Conservation (phyloP, 495 filamentous ascomycete species). For the Hypoxylon subgilvum region DNA sequence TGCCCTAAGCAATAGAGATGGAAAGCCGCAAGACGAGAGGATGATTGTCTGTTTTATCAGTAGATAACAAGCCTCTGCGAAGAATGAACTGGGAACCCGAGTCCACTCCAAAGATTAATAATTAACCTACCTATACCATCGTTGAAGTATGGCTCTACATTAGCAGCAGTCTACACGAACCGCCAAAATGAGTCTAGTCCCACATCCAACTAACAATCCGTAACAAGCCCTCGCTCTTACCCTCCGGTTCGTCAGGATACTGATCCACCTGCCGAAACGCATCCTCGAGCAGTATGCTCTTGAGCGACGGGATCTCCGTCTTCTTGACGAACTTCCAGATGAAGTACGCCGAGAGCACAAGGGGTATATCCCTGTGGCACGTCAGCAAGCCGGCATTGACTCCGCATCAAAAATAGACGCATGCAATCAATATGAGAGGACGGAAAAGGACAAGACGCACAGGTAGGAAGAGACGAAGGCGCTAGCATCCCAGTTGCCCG, state of each 20-base stretch:
- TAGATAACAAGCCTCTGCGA: too few relatives aligned
- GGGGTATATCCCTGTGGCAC: constrained; percentile 56
- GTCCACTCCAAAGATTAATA: too few relatives aligned
- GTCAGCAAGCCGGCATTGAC: constrained; percentile 23
- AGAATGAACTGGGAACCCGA: too few relatives aligned
- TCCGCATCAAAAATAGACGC: background rate
- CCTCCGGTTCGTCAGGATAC: constrained; percentile 41
- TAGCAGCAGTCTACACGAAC: too few relatives aligned
- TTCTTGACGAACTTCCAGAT: constrained; percentile 61
- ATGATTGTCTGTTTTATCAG: too few relatives aligned
- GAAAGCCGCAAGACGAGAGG: too few relatives aligned
- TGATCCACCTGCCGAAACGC: constrained; percentile 46
- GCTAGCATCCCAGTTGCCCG: constrained; percentile 55
- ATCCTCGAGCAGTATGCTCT: constrained; percentile 56
- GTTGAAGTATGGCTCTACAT: too few relatives aligned
- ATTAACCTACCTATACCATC: too few relatives aligned
- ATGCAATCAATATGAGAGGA: background rate
- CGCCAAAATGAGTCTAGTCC: constrained; percentile 40
- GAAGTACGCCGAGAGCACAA: constrained; percentile 58
- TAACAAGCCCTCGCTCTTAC: constrained; percentile 37
- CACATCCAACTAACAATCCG: constrained; percentile 50
- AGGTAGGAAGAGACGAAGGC: constrained; percentile 57
- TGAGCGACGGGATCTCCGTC: constrained; percentile 59
- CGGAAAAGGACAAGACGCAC: constrained; percentile 39
- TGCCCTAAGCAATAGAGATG: too few relatives aligned